phyloP scores from a whole-genome alignment of 108 stramenopile genomes.

The Poteriospumella lacustris region DNA sequence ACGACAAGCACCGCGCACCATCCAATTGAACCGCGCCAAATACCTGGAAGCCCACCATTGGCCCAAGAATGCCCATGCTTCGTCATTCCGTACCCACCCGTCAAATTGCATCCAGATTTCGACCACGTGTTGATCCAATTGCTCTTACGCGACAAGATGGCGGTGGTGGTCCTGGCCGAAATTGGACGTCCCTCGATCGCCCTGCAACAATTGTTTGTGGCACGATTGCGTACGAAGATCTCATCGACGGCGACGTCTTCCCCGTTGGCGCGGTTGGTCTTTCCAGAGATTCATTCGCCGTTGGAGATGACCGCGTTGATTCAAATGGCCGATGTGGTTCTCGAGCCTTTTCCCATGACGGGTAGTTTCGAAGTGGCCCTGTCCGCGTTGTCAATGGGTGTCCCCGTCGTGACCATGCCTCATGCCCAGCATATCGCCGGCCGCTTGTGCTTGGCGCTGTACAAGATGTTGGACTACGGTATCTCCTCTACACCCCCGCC shows the following conservation, averaged over 20 bases:
- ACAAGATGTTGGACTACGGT: not conserved
- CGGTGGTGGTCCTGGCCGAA: constrained; percentile 28
- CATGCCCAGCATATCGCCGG: not conserved
- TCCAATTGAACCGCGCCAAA: not conserved
- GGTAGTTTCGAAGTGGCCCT: constrained; percentile 26
- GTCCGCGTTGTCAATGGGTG: constrained; percentile 41
- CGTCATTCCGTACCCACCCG: constrained; percentile 41
- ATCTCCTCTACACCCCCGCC: too few species aligned
- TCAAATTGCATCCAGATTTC: constrained; percentile 53
- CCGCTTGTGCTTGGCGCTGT: not conserved
- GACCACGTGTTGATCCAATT: constrained; percentile 31
- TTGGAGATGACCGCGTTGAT: not conserved
- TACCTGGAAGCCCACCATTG: not conserved
- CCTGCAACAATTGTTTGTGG: not conserved
- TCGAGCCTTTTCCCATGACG: constrained; percentile 19
- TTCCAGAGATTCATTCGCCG: not conserved
- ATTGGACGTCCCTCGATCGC: not conserved
- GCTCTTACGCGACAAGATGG: constrained; percentile 23
- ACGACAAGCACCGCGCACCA: not conserved
- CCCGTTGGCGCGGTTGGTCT: too few species aligned
- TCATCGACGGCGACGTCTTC: too few species aligned
- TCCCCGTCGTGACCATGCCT: constrained; percentile 50
- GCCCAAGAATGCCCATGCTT: constrained; percentile 11
- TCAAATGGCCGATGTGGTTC: constrained; percentile 1
- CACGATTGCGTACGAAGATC: not conserved